phyloP scores from a whole-genome alignment of 768 basidiomycete species.

The Leccinellum rugosiceps region DNA sequence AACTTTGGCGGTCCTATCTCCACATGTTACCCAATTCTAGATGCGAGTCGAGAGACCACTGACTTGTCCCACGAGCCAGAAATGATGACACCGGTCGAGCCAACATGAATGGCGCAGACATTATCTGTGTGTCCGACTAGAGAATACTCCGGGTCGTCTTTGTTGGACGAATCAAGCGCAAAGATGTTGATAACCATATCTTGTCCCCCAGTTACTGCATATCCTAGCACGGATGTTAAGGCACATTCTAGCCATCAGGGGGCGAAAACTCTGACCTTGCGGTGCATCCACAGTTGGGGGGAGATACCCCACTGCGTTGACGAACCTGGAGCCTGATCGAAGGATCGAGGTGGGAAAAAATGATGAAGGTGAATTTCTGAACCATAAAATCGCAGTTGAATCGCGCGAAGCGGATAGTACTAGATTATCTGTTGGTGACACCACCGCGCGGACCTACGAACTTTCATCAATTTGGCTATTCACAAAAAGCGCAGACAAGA shows the following conservation, averaged over 20 bases:
- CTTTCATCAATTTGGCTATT: constrained; percentile 12
- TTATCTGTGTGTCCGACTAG: constrained; percentile 90
- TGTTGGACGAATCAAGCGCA: constrained; percentile 49
- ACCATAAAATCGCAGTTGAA: constrained; percentile 87
- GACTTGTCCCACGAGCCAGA: constrained; percentile 98
- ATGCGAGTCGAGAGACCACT: constrained; percentile 23
- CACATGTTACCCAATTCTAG: neutral
- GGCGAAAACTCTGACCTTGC: constrained; percentile 48
- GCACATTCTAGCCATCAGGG: neutral
- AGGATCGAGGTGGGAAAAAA: constrained; percentile 57
- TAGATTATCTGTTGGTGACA: constrained; percentile 69
- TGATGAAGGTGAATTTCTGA: constrained; percentile 44
- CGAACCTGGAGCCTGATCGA: constrained; percentile 65
- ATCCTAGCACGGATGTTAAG: constrained; percentile 49
- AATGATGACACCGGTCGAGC: constrained; percentile 69
- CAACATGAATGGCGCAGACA: constrained; percentile 79
- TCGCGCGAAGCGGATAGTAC: constrained; percentile 92
- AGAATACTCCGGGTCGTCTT: constrained; percentile 74
- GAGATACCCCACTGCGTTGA: constrained; percentile 81
- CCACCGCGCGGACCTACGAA: constrained; percentile 76
- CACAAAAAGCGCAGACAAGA: neutral
- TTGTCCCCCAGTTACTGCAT: constrained; percentile 83
- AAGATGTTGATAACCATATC: constrained; percentile 88
- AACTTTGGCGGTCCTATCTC: constrained; percentile 82
- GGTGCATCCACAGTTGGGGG: constrained; percentile 65